Evolutionary conservation across 2,329 filamentous ascomycete species (phyloP), one percentile per base, ranked within the genome.

Genomic region (Xylariaceae sp.): DNA sequence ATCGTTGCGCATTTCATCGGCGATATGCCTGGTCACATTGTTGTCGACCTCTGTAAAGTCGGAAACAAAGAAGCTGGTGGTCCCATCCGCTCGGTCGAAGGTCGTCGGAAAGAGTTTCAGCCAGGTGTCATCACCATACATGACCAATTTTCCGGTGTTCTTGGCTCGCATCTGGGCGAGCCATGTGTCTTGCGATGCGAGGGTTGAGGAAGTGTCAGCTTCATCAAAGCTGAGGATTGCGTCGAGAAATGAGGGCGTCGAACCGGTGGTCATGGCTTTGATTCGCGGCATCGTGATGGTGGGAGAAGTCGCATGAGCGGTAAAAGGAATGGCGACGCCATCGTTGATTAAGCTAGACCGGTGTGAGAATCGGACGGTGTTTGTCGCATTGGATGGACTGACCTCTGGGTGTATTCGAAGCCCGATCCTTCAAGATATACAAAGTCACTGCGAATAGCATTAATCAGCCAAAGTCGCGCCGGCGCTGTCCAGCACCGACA

Each of bases 91-190:
- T 39, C 92, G 85, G 62, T 86, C 84, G 73, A 99, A 99, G 45
- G 87, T 90, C 15, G 81, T 84, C 0, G 94, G 94, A 65, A 99
- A 99, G 13, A 99, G 78, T 74, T 96, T 97, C 63, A 99, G 76
- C 95, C 94, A 99, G 18, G 94, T 99, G 70, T 99, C 94, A 67
- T 99, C 94, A 46, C 94, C 94, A 67, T 94, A 96, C 86, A 99
- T 94, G 68, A 96, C 77, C 58, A 97, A 78, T 65, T 89, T 91
- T 18, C 89, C 89, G 16, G 75, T 70, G 21, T 76, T 74, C 64
- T 84, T 87, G 34, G 85, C 84, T 69, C 86, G 92, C 73, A 99
- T 84, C 75, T 99, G 94, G 34, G 91, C 88, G 22, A 99, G 81
- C 92, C 95, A 99, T 30, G 91, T 96, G 69, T 99, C 94, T 72